Evolutionary conservation across 1,139 yeast genomes (phyloP).

Genomic region (Nakaseomyces kungkrabaensis): DNA sequence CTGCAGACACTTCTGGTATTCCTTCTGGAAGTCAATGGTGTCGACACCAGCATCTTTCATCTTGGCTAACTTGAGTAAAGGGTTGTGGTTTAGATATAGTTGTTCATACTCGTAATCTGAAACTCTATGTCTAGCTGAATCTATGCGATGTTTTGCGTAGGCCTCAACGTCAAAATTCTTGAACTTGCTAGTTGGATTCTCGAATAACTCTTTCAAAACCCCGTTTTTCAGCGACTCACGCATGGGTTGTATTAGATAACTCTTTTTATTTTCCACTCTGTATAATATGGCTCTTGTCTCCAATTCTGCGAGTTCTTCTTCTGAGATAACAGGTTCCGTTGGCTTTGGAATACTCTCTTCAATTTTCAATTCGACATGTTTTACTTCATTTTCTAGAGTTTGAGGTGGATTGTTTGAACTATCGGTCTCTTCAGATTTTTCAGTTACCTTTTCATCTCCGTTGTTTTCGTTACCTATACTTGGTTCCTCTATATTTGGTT

Average conservation of each 20-base stretch:
- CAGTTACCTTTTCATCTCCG: not conserved
- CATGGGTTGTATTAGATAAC: not conserved
- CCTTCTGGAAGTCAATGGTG: not conserved
- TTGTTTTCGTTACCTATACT: not conserved
- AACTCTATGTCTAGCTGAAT: constrained; percentile 26
- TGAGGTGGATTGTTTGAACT: too few species aligned
- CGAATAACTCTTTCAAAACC: not conserved
- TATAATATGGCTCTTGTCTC: not conserved
- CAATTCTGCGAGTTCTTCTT: constrained; percentile 7
- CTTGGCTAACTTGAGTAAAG: constrained; percentile 20
- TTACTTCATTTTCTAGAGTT: not conserved
- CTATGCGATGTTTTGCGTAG: constrained; percentile 42
- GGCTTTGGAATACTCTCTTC: too few species aligned
- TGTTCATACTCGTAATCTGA: constrained; percentile 27
- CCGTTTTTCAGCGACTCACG: not conserved
- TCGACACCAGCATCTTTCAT: not conserved
- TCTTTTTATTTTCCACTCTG: not conserved
- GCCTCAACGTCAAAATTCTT: constrained; percentile 42
- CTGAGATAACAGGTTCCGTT: constrained; percentile 2
- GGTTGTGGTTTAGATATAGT: constrained; percentile 19
- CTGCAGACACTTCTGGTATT: not conserved
- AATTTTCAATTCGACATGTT: not conserved
- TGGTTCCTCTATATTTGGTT: not conserved
- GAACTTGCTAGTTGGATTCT: constrained; percentile 10
- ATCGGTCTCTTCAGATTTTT: not conserved